Evolutionary conservation across 306 rosid genomes (phyloP), one percentile per base, ranked within the genome.

Genomic region (Rosa persica): DNA sequence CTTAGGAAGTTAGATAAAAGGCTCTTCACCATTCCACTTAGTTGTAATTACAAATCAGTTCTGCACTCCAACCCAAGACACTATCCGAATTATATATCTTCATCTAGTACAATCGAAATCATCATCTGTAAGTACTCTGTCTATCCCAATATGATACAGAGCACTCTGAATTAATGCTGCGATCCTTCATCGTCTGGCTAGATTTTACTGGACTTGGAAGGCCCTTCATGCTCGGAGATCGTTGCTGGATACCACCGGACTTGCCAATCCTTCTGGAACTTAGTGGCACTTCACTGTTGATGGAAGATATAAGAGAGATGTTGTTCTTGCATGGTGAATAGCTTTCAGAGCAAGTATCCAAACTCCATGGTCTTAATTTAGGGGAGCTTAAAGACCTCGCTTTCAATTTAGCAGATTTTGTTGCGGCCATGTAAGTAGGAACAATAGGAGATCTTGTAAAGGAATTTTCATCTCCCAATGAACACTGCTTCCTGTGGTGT

Each of bases 391-490:
- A 72, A 7, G 96, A 83, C 77, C 98, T 91, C 52, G 92, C 75
- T 85, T 84, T 91, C 60, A 97, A 92, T 78, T 70, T 95, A 16
- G 96, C 94, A 25, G 98, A 95, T 85, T 93, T 97, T 6, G 98
- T 95, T 43, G 96, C 91, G 12, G 98, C 98, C 98, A 95, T 95
- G 86, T 95, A 95, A 67, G 99, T 79, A 0, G 99, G 99, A 64
- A 89, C 86, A 68, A 67, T 42, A 19, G 97, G 97, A 65, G 93
- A 86, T 85, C 86, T 86, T 83, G 93, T 66, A 27, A 85, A 84
- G 64, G 92, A 87, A 67, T 72, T 81, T 44, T 84, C 88, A 40
- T 86, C 91, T 51, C 89, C 98, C 52, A 87, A n/a, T 72, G 95
- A 91, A 80, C 78, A 67, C 62, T 87, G 91, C 73, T 85, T 91